Conservation (phyloP, 2,329 filamentous ascomycete genomes). For the Zasmidium citrigriseum region DNA sequence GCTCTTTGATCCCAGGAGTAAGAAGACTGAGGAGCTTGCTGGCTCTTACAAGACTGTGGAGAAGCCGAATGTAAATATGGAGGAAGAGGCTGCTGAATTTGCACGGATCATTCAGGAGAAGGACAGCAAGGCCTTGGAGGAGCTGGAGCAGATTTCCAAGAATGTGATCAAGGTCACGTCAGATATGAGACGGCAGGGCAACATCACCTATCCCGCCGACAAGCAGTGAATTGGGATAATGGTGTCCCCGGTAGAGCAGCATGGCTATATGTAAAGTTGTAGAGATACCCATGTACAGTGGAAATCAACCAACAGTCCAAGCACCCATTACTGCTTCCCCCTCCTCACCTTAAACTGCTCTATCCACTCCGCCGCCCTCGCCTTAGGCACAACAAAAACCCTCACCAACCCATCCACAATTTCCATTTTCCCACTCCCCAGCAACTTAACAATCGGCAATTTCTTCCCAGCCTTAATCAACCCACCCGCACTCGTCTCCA, state of each 20-base stretch:
- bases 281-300: constrained; percentile 1
- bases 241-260: neutral
- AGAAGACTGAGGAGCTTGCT: constrained; percentile 43
- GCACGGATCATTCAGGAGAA: constrained; percentile 44
- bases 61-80: constrained; percentile 47
- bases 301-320: neutral
- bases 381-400: constrained; percentile 78
- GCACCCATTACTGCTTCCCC: constrained; percentile 20
- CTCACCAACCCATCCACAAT: constrained; percentile 82
- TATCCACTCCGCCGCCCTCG: constrained; percentile 72
- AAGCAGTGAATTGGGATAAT: constrained; percentile 14
- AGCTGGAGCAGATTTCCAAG: constrained; percentile 44
- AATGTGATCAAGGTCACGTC: constrained; percentile 46
- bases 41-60: constrained; percentile 32
- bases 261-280: neutral
- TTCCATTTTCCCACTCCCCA: constrained; percentile 77
- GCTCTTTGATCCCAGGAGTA: constrained; percentile 46
- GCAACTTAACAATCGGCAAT: constrained; percentile 70
- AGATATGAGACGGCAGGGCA: constrained; percentile 47
- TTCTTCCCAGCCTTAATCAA: constrained; percentile 90
- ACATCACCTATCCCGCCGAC: constrained; percentile 44
- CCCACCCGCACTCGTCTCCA: constrained; percentile 78
- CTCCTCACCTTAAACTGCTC: constrained; percentile 78
- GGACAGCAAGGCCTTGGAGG: constrained; percentile 40
- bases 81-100: constrained; percentile 50